Evolutionary conservation across 2,329 filamentous ascomycete genomes (phyloP), one percentile per base, ranked within the genome.

Genomic region (Nothophaeocryptopus gaeumannii): DNA sequence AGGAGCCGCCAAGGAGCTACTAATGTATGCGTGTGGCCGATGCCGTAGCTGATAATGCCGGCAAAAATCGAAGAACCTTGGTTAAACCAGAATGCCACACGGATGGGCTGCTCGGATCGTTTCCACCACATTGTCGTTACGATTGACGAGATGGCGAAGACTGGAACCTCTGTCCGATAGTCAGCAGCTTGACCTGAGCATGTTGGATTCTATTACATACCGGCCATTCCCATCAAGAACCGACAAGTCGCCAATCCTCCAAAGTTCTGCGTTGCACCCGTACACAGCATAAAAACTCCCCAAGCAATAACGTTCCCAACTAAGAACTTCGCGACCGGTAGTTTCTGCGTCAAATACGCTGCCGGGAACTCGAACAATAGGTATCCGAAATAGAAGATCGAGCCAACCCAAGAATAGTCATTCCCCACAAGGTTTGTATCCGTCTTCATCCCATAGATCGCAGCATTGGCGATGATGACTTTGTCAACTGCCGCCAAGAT

Each of bases 381-480:
- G 47, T 75, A 76, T n/a, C 73, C 73, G 53, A 76, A 73, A 55
- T 76, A 76, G 56, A 76, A 76, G 11, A 75, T 74, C 1, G 68
- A 72, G 8, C 70, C 70, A 8, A 77, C 66, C 77, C 76, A 79
- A 11, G 71, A 72, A 56, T 78, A 80, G 46, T 79, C 68, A 50
- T 77, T 70, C 11, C 72, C 73, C 2, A 67, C 51, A 3, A 80
- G 64, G 51, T 78, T 63, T 0, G 74, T 75, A 2, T 71, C 74
- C 13, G 72, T 60, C 49, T 60, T 65, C 33, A 61, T 61, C 14
- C 64, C 74, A 34, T 53, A 53, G 26, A 53, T 45, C 2, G 50
- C 50, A 2, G 45, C 50, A 42, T 48, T 53, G 15, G 45, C 29
- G 30, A 49, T 53, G 15, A 48, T 53, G 31, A 49, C 50, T 32